Percentiles rank a stretch among this genome's conserved stretches.
Evolutionary conservation across 176 grass and related monocot species (phyloP).

Genomic region (Musa acuminata): DNA sequence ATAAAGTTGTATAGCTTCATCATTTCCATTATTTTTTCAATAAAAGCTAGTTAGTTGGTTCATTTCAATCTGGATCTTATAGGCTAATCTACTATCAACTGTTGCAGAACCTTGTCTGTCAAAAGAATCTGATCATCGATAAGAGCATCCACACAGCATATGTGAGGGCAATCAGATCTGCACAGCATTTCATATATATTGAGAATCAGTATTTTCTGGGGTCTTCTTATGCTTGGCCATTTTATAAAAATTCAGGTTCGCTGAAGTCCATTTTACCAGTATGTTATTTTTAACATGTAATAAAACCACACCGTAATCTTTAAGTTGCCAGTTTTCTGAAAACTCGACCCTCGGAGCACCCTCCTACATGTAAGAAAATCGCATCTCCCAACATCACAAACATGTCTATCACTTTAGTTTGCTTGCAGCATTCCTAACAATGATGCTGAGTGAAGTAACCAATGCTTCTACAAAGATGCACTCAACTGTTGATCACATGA

Average conservation of each 20-base stretch:
- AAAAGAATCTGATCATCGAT: slow-evolving; percentile 71
- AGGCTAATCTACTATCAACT: too few species aligned
- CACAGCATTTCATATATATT: slow-evolving; percentile 92
- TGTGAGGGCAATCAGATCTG: slow-evolving; percentile 91
- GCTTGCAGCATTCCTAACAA: too few species aligned
- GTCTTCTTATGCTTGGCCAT: slow-evolving; percentile 89
- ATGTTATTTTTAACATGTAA: background rate
- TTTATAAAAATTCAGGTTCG: slow-evolving; percentile 68
- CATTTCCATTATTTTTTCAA: background rate
- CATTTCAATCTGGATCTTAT: too few species aligned
- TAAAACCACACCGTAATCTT: background rate
- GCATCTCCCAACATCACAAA: too few species aligned
- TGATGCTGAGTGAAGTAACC: too few species aligned
- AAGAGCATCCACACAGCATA: slow-evolving; percentile 97
- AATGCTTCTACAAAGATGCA: too few species aligned
- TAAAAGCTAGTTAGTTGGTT: background rate
- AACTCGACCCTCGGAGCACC: too few species aligned
- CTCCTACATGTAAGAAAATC: too few species aligned
- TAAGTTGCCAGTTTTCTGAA: background rate
- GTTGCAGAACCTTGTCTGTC: slow-evolving; percentile 69
- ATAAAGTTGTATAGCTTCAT: background rate
- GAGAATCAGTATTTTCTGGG: slow-evolving; percentile 98
- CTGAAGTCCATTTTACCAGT: background rate
- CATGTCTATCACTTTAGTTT: too few species aligned
- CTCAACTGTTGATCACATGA: too few species aligned